Evolutionary conservation across 495 filamentous ascomycete species (phyloP), one percentile per base, ranked within the genome.

Genomic region (Podospora didyma): DNA sequence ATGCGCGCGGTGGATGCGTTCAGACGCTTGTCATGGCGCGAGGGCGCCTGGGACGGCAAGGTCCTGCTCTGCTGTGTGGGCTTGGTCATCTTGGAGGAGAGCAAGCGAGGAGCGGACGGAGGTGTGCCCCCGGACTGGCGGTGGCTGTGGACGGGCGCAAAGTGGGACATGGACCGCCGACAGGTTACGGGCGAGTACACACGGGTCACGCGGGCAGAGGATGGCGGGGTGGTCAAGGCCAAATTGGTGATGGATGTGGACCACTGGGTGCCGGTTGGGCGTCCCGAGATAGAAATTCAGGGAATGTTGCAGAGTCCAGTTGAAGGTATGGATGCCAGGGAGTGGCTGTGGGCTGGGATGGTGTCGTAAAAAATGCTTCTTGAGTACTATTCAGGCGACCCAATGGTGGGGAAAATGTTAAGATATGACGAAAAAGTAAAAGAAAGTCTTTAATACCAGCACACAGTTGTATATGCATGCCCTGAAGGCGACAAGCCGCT

Each of bases 11-110:
- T 53, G 7, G 14, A 16, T 14, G 37, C 20, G 7, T 45, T 53
- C 3, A 44, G 39, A 23, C 44, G 46, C 7, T 19, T 53, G 51
- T 28, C 51, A 6, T 53, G 51, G 51, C 21, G 37, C 21, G 39
- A n/a, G 17, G 51, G 51, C n/a, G 11, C 37, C 16, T 53, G 51
- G 51, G 51, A 53, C 46, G 39, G 37, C 9, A 53, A 53, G 31
- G 22, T 53, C 0, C 20, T 53, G 24, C 37, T 46, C 9, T 46
- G 37, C 31, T 2, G 7, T 5, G 28, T 22, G 3, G 37, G 51
- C 2, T 28, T 53, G 37, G 22, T 53, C 11, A 12, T 46, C 21
- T 20, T 53, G 9, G 51, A 53, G 22, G 51, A 53, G 37, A 26
- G 21, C 2, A 24, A 22, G 19, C 21, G 51, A 22, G 51, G 45